phyloP scores from a whole-genome alignment of 805 yeast genomes.

The Komagataella mondaviorum region DNA sequence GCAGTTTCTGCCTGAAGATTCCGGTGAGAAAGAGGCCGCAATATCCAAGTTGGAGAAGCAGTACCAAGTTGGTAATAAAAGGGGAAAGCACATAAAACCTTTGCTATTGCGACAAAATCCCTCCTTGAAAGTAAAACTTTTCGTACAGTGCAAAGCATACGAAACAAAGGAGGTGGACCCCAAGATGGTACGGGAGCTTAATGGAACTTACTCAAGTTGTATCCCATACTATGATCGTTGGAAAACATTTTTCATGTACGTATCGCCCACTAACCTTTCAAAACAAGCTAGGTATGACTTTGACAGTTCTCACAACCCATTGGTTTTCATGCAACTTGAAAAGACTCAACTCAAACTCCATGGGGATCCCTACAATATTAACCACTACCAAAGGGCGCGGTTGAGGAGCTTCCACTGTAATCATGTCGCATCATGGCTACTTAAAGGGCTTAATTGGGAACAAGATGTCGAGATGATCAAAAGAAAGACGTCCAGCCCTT shows the following conservation, averaged over 20 bases:
- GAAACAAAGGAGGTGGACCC: constrained; percentile 27
- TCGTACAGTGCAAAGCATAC: constrained; percentile 46
- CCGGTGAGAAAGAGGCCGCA: background rate
- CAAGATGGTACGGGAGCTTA: constrained; percentile 33
- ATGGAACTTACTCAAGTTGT: constrained; percentile 33
- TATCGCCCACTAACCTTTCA: constrained; percentile 32
- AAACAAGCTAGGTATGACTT: constrained; percentile 30
- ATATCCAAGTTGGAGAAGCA: background rate
- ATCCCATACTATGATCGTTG: constrained; percentile 11
- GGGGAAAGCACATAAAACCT: constrained; percentile 14
- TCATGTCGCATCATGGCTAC: constrained; percentile 19
- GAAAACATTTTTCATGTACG: constrained; percentile 24
- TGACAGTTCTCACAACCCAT: constrained; percentile 30
- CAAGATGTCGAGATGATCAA: background rate
- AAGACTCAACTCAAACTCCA: constrained; percentile 14
- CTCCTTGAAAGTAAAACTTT: constrained; percentile 21
- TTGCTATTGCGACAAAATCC: constrained; percentile 6
- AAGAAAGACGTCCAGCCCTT: background rate
- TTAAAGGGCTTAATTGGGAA: constrained; percentile 22
- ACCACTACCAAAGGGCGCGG: constrained; percentile 25
- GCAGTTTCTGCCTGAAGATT: constrained; percentile 6
- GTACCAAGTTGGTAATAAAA: constrained; percentile 4
- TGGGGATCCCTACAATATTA: constrained; percentile 16
- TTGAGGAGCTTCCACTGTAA: constrained; percentile 23
- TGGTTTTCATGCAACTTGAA: constrained; percentile 26